phyloP scores from a whole-genome alignment of 2,329 filamentous ascomycete genomes.

The Trichophyton simii region DNA sequence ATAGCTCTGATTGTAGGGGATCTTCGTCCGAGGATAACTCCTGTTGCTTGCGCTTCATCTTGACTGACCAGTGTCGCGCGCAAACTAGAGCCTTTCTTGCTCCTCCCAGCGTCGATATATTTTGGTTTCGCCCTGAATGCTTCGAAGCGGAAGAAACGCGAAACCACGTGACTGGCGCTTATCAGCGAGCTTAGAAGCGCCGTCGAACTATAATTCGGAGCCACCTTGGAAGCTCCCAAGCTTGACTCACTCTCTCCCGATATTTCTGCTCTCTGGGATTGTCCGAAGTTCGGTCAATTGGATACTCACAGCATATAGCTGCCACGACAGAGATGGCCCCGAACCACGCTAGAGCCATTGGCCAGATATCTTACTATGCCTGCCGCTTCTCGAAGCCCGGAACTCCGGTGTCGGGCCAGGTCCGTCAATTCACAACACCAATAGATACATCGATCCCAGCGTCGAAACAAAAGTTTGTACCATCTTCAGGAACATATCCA shows the following conservation, averaged over 20 bases:
- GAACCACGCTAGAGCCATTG: not conserved
- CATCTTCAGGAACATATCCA: slow-evolving; percentile 72
- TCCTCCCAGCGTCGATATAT: not conserved
- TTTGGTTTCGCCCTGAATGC: not conserved
- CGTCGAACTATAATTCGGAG: not conserved
- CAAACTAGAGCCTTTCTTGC: not conserved
- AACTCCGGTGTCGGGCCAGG: slow-evolving; percentile 19
- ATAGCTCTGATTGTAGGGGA: slow-evolving; percentile 19
- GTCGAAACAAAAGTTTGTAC: slow-evolving; percentile 82
- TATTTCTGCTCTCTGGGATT: not conserved
- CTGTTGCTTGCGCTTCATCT: slow-evolving; percentile 34
- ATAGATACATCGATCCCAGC: slow-evolving; percentile 49
- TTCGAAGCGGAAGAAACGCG: not conserved
- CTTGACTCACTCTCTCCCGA: not conserved
- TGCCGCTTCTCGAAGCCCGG: not conserved
- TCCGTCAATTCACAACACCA: slow-evolving; percentile 35
- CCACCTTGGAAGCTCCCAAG: not conserved
- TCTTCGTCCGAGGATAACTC: slow-evolving; percentile 24
- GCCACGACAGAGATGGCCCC: not conserved
- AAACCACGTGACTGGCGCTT: not conserved
- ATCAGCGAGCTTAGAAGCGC: not conserved
- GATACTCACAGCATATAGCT: not conserved
- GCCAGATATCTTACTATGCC: not conserved
- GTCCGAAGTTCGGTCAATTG: not conserved
- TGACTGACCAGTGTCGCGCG: not conserved